Evolutionary conservation across 768 basidiomycete species (phyloP), one percentile per base, ranked within the genome.

Genomic region (Suillus cothurnatus): DNA sequence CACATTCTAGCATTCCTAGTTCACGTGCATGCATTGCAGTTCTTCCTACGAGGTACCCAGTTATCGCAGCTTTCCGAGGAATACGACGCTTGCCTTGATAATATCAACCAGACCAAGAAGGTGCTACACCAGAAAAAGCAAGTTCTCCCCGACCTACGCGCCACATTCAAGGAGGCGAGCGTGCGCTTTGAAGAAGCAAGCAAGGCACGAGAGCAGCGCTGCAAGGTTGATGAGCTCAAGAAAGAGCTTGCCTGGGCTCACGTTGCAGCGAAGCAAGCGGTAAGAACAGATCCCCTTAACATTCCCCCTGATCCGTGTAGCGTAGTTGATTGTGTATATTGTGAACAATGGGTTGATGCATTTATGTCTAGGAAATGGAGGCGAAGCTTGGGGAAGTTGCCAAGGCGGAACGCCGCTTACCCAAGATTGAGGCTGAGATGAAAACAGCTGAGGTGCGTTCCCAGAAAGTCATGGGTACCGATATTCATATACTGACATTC

Each of bases 1-100:
- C 43, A 32, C 31, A 64, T 34, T 55, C 21, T 19, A 32, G 23
- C n/a, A 14, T n/a, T 36, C 21, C 41, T 19, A 12, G 52, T 58
- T 69, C 34, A 59, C 67, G 41, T 45, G 39, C 50, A 19, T 8
- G 64, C 57, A 17, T 49, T 0, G 11, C 68, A 97, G 95, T 95
- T 98, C 77, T 99, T 99, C 85, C 85, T 99, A 39, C 86, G 88
- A 41, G 97, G 97, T 19, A 99, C 97, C 0, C 93, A 95, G 69
- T 86, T 99, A 19, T 85, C 87, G 41, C 92, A 97, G 70, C 88
- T 99, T 53, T 87, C 85, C 4, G 89, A 93, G 23, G 93, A 96
- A 74, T 99, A 99, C 72, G 87, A 91, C 39, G 81, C 83, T 0
- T 91, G 94, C 67, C 76, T 88, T 21, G 81, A 88, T 61, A 92